phyloP scores from a whole-genome alignment of 768 basidiomycete genomes.

The Pilatotrama ljubarskyi region DNA sequence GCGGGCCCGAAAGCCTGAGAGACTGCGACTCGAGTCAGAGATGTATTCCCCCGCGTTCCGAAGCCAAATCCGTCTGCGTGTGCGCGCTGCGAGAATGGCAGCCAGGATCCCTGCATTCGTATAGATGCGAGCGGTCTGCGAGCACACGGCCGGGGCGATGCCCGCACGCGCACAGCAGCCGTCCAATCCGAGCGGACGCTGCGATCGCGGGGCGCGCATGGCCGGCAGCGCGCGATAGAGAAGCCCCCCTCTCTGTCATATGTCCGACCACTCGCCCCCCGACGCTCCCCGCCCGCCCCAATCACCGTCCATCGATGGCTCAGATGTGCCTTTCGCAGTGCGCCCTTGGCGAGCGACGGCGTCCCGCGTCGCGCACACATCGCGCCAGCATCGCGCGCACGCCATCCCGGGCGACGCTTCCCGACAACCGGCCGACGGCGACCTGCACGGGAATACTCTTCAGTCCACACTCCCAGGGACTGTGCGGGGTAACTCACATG shows the following conservation, averaged over 20 bases:
- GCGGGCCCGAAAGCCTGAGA: conserved; percentile 14
- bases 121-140: neutral
- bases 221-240: neutral
- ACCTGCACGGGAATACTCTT: conserved; percentile 5
- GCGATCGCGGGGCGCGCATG: conserved; percentile 12
- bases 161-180: neutral
- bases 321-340: neutral
- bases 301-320: conserved; percentile 14
- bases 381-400: neutral
- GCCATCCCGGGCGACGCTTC: neutral
- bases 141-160: conserved; percentile 4
- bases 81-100: conserved; percentile 7
- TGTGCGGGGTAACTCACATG: conserved; percentile 1
- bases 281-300: conserved; percentile 6
- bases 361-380: neutral
- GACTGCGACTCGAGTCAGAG: conserved; percentile 11
- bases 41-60: conserved; percentile 9
- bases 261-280: conserved; percentile 8
- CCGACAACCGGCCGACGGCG: conserved; percentile 10
- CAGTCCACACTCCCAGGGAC: neutral
- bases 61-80: neutral
- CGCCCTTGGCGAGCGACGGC: neutral
- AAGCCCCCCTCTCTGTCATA: conserved; percentile 2
- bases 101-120: neutral
- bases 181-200: conserved; percentile 2